phyloP scores from a whole-genome alignment of 805 yeast species.

The baker's yeast (Saccharomyces cerevisiae) region DNA sequence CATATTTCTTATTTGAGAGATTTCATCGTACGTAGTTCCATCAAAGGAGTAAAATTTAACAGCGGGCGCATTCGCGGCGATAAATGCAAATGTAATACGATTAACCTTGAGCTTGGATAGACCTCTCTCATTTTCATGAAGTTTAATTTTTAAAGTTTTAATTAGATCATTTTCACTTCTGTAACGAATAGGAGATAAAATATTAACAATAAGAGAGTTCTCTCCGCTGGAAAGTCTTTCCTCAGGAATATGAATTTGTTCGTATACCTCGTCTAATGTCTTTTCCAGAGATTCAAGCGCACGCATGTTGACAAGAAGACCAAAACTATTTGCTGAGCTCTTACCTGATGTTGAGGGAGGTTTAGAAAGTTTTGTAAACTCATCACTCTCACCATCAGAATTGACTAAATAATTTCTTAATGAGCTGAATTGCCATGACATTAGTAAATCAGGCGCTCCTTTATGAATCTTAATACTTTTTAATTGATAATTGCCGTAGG shows the following conservation, averaged over 20 bases:
- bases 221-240: constrained; percentile 37
- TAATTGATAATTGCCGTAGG: constrained; percentile 90
- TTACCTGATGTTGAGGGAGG: constrained; percentile 76
- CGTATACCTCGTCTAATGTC: constrained; percentile 43
- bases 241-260: constrained; percentile 57
- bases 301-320: neutral
- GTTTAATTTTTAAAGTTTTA: constrained; percentile 50
- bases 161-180: constrained; percentile 61
- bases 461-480: constrained; percentile 60
- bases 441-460: constrained; percentile 51
- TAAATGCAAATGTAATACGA: constrained; percentile 87
- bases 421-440: constrained; percentile 82
- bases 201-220: constrained; percentile 77
- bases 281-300: neutral
- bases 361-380: constrained; percentile 90
- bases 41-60: constrained; percentile 95
- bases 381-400: constrained; percentile 49
- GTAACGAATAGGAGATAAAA: constrained; percentile 67
- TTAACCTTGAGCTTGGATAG: constrained; percentile 67
- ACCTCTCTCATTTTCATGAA: constrained; percentile 63
- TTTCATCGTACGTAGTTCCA: constrained; percentile 79
- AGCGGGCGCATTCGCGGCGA: constrained; percentile 72
- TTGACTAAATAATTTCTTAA: constrained; percentile 76
- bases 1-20: constrained; percentile 89
- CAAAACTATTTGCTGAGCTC: constrained; percentile 30